Conservation (phyloP, 2,329 filamentous ascomycete species). For the Sporothrix curviconia region DNA sequence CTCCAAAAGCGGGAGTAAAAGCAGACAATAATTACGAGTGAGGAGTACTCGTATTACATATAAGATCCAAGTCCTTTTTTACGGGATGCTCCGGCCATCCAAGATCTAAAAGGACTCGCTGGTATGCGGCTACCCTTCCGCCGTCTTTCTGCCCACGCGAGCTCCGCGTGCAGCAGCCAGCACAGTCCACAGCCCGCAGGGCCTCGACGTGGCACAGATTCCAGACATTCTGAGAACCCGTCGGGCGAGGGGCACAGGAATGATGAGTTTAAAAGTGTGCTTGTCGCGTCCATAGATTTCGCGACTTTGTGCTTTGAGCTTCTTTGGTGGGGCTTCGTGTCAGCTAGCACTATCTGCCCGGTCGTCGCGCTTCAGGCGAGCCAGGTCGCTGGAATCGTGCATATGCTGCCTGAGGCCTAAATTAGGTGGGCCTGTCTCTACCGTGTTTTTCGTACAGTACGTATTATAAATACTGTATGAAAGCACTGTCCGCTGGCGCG, state of each 20-base stretch:
- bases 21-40: no score
- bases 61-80: no score
- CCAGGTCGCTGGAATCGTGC: not conserved
- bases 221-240: no score
- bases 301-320: not conserved
- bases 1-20: no score
- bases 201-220: no score
- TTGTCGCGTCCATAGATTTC: not conserved
- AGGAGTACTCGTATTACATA: no score
- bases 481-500: not conserved
- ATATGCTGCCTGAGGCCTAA: conserved; percentile 10
- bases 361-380: not conserved
- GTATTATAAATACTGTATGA: not conserved
- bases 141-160: conserved; percentile 1
- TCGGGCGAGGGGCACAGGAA: no score
- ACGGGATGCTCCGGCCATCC: no score
- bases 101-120: not conserved
- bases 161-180: not conserved
- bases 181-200: not conserved
- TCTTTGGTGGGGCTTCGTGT: conserved; percentile 1
- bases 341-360: not conserved
- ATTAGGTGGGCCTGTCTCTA: not conserved
- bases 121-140: not conserved
- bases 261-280: no score
- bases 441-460: not conserved